Base-by-base conservation (phyloP, 176 grass and related monocot genomes). In the Paspalum vaginatum region DNA sequence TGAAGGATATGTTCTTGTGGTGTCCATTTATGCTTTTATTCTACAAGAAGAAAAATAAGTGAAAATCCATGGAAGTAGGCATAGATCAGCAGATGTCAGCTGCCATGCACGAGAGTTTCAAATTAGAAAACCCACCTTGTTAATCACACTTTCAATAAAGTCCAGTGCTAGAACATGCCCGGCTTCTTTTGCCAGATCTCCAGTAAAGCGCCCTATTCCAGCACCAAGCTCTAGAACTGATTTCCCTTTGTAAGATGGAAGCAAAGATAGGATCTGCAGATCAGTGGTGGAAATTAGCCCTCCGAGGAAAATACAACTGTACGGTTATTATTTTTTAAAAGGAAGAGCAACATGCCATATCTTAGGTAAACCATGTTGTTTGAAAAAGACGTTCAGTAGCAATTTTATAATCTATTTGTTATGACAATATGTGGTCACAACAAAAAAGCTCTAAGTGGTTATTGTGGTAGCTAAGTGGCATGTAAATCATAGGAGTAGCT, bases 111-210 rank as follows among this genome's bases (percentile, higher is more conserved):
- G 41, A 49, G 18, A 20, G 21, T 65, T 68, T 14, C 9, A 57
- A 25, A 24, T 5, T 25, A 82, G 22, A 77, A 76, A 65, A 46
- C 14, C 9, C 47, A 99, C 93, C 96, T 95, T 99, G 79, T 99
- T 95, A 77, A 99, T 99, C 41, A 95, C 97, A 52, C 85, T 93
- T 84, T 93, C 93, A 89, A 99, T 99, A 85, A 99, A 99, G 84
- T 99, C 97, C 41, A 99, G 79, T 15, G 97, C 97, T 75, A 99
- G 37, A 78, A 99, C 90, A 41, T 93, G 88, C 42, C 82, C 88
- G 50, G 93, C 97, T 63, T 93, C 97, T 89, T 99, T 86, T 43
- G 88, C 93, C 72, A 99, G 80, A 45, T 95, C 97, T 61, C 93
- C 91, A 74, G 93, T 99, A 74, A 99, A 99, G 61, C 93, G 90